phyloP scores from a whole-genome alignment of 2,329 filamentous ascomycete genomes.

The Pseudogymnoascus sp. region DNA sequence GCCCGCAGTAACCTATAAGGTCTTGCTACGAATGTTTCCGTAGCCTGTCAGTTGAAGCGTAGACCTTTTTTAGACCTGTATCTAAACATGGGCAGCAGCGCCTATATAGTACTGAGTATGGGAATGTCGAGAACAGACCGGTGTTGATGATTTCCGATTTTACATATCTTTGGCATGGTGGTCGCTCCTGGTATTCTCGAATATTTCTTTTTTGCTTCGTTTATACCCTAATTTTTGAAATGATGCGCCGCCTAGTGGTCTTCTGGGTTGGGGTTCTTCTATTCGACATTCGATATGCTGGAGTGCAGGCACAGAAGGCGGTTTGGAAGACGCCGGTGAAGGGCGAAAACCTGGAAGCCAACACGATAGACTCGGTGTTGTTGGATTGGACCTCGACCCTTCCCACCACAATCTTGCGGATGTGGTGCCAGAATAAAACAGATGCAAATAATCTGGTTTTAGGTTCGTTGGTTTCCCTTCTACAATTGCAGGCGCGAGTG shows the following conservation, averaged over 20 bases:
- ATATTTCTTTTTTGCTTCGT: background rate
- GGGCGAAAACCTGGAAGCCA: slow-evolving; percentile 10
- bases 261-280: background rate
- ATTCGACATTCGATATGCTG: background rate
- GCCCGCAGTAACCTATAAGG: background rate
- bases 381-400: slow-evolving; percentile 16
- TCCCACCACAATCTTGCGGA: slow-evolving; percentile 12
- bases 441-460: background rate
- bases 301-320: slow-evolving; percentile 11
- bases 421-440: slow-evolving; percentile 16
- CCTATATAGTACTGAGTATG: background rate
- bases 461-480: background rate
- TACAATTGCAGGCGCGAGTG: background rate
- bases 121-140: background rate
- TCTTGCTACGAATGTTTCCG: background rate
- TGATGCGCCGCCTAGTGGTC: background rate
- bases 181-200: background rate
- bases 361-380: slow-evolving; percentile 14
- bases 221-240: background rate
- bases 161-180: background rate
- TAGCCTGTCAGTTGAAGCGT: background rate
- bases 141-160: background rate
- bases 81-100: background rate
- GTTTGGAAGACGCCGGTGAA: slow-evolving; percentile 14
- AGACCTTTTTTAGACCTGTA: background rate